A percentile compares a stretch with the other conserved stretches of the same genome.
phyloP scores from a whole-genome alignment of 768 basidiomycete genomes.

The Tremella mesenterica region DNA sequence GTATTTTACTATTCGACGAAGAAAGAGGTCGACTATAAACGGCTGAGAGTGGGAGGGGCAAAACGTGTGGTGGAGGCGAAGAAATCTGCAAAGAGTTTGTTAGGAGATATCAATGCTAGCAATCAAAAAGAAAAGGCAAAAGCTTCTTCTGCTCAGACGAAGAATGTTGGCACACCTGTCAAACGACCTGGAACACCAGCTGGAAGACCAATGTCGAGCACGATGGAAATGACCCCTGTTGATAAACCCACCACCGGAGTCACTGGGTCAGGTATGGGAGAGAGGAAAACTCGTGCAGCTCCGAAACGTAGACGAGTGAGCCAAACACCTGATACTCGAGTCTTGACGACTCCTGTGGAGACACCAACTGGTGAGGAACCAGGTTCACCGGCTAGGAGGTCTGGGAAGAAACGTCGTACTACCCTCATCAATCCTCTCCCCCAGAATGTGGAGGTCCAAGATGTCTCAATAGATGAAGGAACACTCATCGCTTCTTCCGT shows the following conservation, averaged over 20 bases:
- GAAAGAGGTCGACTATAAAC: conserved; percentile 53
- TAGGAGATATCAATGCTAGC: conserved; percentile 20
- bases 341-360: conserved; percentile 17
- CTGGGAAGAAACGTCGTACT: conserved; percentile 23
- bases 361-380: conserved; percentile 3
- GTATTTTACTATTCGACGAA: conserved; percentile 92
- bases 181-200: not conserved
- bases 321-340: not conserved
- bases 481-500: not conserved
- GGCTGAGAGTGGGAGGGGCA: conserved; percentile 17
- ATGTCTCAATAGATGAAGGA: not conserved
- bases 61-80: conserved; percentile 27
- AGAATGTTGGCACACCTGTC: conserved; percentile 8
- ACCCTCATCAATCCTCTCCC: conserved; percentile 10
- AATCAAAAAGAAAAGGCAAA: conserved; percentile 19
- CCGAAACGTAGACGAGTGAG: not conserved
- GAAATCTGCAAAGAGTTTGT: conserved; percentile 16
- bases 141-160: not conserved
- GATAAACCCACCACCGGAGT: too few relatives aligned
- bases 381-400: conserved; percentile 13
- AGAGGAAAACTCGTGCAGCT: not conserved
- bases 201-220: not conserved
- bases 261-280: too few relatives aligned
- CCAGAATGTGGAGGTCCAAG: not conserved
- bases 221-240: not conserved